Conservation (phyloP, 2,329 filamentous ascomycete species). For the Fusarium bulbicola region DNA sequence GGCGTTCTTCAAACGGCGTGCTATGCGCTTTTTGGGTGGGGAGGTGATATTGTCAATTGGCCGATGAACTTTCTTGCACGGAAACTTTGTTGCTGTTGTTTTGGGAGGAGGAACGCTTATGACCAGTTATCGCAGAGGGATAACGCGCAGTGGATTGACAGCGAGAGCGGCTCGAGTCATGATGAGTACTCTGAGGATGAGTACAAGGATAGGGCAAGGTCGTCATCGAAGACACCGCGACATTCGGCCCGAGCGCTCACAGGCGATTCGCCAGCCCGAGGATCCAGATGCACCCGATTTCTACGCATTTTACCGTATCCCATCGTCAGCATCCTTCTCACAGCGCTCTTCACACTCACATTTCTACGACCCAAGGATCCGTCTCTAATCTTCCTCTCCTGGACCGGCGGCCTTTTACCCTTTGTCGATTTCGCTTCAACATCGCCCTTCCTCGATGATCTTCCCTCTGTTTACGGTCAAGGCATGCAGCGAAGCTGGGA, state of each 20-base stretch:
- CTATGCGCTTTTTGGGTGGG: slow-evolving; percentile 41
- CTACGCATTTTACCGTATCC: slow-evolving; percentile 31
- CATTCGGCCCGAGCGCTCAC: not conserved
- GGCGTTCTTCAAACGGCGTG: slow-evolving; percentile 42
- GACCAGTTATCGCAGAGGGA: slow-evolving; percentile 15
- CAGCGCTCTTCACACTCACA: slow-evolving; percentile 37
- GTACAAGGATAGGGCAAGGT: slow-evolving; percentile 25
- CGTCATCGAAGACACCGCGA: not conserved
- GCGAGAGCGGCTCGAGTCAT: not conserved
- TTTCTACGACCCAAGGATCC: slow-evolving; percentile 45
- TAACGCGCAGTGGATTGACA: not conserved
- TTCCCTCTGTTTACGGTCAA: slow-evolving; percentile 39
- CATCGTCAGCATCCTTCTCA: slow-evolving; percentile 37
- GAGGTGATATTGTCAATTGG: slow-evolving; percentile 43
- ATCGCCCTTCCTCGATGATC: slow-evolving; percentile 42
- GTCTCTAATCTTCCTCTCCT: slow-evolving; percentile 48
- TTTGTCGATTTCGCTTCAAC: slow-evolving; percentile 48
- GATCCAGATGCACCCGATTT: not conserved
- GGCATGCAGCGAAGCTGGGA: slow-evolving; percentile 42
- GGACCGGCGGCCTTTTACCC: slow-evolving; percentile 47
- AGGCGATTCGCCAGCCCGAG: not conserved
- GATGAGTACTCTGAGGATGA: not conserved
- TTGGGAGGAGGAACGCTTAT: slow-evolving; percentile 10
- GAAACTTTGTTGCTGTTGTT: not conserved
- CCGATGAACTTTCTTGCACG: slow-evolving; percentile 32